Base-by-base conservation (phyloP, 768 basidiomycete species). In the Lyophyllum semitale region DNA sequence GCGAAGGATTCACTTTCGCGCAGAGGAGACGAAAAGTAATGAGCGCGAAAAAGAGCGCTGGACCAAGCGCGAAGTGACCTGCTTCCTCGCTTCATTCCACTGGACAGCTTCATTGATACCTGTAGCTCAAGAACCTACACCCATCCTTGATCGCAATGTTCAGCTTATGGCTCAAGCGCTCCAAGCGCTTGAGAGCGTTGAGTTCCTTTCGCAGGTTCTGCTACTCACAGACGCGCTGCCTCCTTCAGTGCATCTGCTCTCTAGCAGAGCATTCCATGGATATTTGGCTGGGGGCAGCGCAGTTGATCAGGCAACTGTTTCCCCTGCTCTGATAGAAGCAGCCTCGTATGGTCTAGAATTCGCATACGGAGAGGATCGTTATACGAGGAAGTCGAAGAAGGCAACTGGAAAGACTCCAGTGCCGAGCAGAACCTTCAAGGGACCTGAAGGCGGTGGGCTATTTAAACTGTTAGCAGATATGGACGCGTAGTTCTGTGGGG, bases 1-100 rank as follows among this genome's bases (percentile, higher is more conserved):
- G 3, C 72, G 63, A 23, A 78, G 71, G 0, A 68, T 89, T 41
- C 76, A 84, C 52, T 57, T 59, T 8, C 80, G 88, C 17, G 80
- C 83, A 23, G 58, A 74, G 47, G 85, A 83, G 61, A 75, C 71
- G 0, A 65, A 69, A 17, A 83, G 73, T 57, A 83, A 78, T 62
- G 85, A 83, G n/a, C 78, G 83, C 37, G 81, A 85, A 55, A 78
- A 76, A 59, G 89, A 89, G 64, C 75, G 81, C 23, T 93, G 91
- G 91, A 87, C 84, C 0, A 75, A 68, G 57, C 71, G 68, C 5
- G 91, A 93, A 65, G 86, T 82, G 3, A 73, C 64, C 3, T 82
- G 81, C 26, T 77, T 90, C 63, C 75, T 92, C 40, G 72, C 80
- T 0, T 74, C 83, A 29, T 84, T 84, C 66, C 50, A 56, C 29